Evolutionary conservation across 495 filamentous ascomycete species (phyloP), one percentile per base, ranked within the genome.

Genomic region (Penicillium mononematosum): DNA sequence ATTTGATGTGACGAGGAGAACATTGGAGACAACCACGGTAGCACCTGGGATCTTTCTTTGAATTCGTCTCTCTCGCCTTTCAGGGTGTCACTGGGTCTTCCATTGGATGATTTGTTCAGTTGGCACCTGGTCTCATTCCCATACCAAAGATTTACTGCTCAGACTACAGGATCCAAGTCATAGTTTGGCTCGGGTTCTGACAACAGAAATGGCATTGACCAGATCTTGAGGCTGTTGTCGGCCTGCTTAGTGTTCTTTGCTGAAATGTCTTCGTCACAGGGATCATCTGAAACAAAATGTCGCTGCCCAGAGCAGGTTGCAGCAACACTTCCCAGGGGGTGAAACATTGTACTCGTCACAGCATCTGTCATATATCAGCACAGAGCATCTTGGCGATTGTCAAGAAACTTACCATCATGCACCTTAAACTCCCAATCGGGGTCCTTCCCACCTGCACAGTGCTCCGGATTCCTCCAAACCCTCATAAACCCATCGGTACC

Each of bases 401-500:
- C 10, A 45, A 22, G 12, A 52, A 44, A 10, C 68, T 59, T 45
- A 80, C 79, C 78, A 58, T 77, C 71, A 68, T 88, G 83, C 5
- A 81, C 79, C 45, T 77, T 72, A 75, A 82, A 88, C 52, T 80
- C 76, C 82, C 82, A 86, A 41, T 71, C 69, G 22, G 81, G 79
- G 55, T 79, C 71, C 22, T 83, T 65, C 14, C 68, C 74, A 3
- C 85, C 86, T 52, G 81, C 81, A 55, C 58, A 65, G 67, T 58
- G 80, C 45, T 78, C 83, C 6, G 83, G 78, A 32, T 86, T 79
- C 55, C 81, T 82, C 91, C 91, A 98, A 20, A 88, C 80, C 53
- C 85, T 83, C 55, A 96, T 87, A 14, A 73, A 68, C 0, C 94
- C 95, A 75, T 90, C 86, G n/a, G 73, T 83, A 2, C 89, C 89